Percentiles rank a stretch among this genome's conserved stretches.
phyloP scores from a whole-genome alignment of 1,284 basidiomycete genomes.

The Melanopsichium pennsylvanicum region DNA sequence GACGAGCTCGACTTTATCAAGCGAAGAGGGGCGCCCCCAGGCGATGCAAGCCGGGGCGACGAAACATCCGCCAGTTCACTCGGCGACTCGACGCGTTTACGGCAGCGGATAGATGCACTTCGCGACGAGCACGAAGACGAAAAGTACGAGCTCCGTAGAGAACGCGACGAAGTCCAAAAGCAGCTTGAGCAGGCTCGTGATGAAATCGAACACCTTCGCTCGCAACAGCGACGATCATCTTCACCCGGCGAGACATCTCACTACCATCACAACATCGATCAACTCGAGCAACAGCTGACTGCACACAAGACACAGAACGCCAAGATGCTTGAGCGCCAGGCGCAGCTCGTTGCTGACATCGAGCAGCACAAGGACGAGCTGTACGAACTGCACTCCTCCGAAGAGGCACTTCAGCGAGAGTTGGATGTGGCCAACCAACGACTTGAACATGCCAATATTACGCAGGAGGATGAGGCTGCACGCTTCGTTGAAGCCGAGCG shows the following conservation, averaged over 20 bases:
- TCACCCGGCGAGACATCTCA: constrained; percentile 23
- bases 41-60: constrained; percentile 26
- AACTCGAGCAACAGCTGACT: constrained; percentile 46
- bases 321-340: constrained; percentile 46
- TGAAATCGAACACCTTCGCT: constrained; percentile 33
- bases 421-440: constrained; percentile 48
- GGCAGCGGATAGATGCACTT: constrained; percentile 44
- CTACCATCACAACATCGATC: constrained; percentile 39
- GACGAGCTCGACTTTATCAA: constrained; percentile 54
- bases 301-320: constrained; percentile 49
- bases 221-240: constrained; percentile 15
- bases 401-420: constrained; percentile 43
- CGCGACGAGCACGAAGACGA: constrained; percentile 52
- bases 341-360: constrained; percentile 46
- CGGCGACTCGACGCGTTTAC: constrained; percentile 38
- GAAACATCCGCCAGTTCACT: constrained; percentile 30
- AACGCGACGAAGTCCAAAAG: constrained; percentile 45
- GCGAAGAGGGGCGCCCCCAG: constrained; percentile 30
- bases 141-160: constrained; percentile 46
- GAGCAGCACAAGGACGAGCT: constrained; percentile 50
- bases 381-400: constrained; percentile 42
- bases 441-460: constrained; percentile 49
- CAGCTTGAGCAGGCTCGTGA: constrained; percentile 39
- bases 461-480: constrained; percentile 43
- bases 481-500: constrained; percentile 38